Evolutionary conservation across 225 moss, liverwort and hornwort species (phyloP), one percentile per base, ranked within the genome.

Genomic region (Ulota crispa): DNA sequence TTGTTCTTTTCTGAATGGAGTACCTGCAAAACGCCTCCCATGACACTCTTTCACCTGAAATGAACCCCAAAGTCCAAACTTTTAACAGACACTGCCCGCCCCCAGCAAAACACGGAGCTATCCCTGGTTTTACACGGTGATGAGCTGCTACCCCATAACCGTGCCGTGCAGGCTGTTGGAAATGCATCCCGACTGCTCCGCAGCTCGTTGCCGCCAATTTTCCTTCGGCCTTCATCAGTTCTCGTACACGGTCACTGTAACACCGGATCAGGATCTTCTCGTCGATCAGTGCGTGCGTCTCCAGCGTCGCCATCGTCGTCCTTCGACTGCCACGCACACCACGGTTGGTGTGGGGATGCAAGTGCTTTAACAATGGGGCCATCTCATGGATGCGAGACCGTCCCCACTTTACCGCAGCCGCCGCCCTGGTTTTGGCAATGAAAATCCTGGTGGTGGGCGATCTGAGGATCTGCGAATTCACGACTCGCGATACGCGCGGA

Each of bases 191-290:
- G 9, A 30, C 62, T n/a, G 75, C 26, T 8, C 64, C 67, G 52
- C 78, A 73, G 16, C 76, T 39, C 76, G 23, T 68, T 64, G 81
- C 84, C 84, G 84, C 84, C 81, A 78, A 36, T 77, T 39, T 39
- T 31, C 20, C 63, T 57, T 62, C 64, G 30, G 13, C 15, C 27
- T 15, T 64, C 45, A 39, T 78, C 74, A 64, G 77, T 52, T 23
- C 23, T 68, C 34, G 59, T 60, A 14, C 72, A 15, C 47, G 50
- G 39, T 50, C 65, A 80, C 76, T 79, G 82, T 69, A 43, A 63
- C 69, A 70, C 63, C 63, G 67, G 69, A 74, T 81, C 81, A 83
- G 63, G 75, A 57, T 57, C 57, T 14, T 55, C 34, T 21, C 39
- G 2, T 27, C 50, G 32, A 24, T 11, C 16, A 28, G 23, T 77